Evolutionary conservation across 108 stramenopile species (phyloP), one percentile per base, ranked within the genome.

Genomic region (Epipyxis sp.): DNA sequence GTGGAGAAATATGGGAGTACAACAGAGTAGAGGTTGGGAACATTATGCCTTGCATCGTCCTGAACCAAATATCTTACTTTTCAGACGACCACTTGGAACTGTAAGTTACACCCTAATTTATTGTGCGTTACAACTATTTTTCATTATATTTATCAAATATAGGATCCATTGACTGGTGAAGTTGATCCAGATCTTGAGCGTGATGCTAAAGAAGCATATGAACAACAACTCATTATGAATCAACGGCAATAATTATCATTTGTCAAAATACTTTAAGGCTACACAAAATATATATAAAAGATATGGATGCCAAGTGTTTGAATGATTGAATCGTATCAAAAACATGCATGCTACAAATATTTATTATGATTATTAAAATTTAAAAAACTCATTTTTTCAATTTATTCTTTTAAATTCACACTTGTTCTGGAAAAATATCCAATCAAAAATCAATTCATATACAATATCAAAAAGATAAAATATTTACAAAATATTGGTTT

Each of bases 41-140:
- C 98, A 99, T 79, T 99, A 96, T 86, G 95, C 96, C 39, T 94
- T 95, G 79, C 98, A 98, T 82, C 84, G 86, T 42, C 98, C 98
- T 10, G 98, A 99, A 83, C 98, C 94, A 42, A 96, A 99, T 86
- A 97, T 99, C 80, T 90, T 99, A 42, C 85, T 99, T 40, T 99
- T 99, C 88, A 92, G 96, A 76, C 89, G 98, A 58, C 95, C 94
- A 0, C 85, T 99, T 1, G 98, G 98, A 68, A 99, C 98, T 20
- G 46, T 50, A 20, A 50, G 46, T 50, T 50, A 20, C 20, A 6
- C 46, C 20, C 46, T 20, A 13, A 6, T 50, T 20, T 20, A 50
- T 50, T 20, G 6, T 50, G 13, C 46, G 46, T 20, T 50, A 13
- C 13, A 50, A 50, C 46, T 50, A 50, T 13, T 50, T 13, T 20